These are phyloP conservation scores for Tuber calosporum DNA, from an alignment of 495 filamentous ascomycete species.

Conservation along the genomic window DNA sequence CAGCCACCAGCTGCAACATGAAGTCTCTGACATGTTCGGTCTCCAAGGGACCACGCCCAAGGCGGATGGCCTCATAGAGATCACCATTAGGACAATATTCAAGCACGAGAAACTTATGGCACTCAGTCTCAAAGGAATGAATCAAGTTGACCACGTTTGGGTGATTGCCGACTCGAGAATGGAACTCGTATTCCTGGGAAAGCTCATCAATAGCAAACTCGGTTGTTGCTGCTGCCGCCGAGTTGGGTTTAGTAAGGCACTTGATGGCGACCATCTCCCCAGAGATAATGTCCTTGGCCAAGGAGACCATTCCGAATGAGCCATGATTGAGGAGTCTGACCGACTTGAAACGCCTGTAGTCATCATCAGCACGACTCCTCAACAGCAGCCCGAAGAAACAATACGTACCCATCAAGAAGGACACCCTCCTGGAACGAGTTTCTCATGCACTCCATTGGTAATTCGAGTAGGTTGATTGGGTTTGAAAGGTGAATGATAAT, in stretches of 20 bases:
- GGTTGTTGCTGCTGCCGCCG: slow-evolving; percentile 50
- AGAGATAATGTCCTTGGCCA: slow-evolving; percentile 70
- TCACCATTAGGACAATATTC: slow-evolving; percentile 96
- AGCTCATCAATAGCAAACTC: slow-evolving; percentile 64
- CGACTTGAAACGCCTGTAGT: slow-evolving; percentile 65
- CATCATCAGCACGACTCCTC: slow-evolving; percentile 22
- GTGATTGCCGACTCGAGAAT: slow-evolving; percentile 68
- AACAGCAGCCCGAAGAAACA: slow-evolving; percentile 13
- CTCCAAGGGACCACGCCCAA: slow-evolving; percentile 76
- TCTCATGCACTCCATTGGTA: slow-evolving; percentile 70
- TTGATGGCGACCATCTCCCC: slow-evolving; percentile 84
- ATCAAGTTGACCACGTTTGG: slow-evolving; percentile 91
- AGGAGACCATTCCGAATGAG: slow-evolving; percentile 96
- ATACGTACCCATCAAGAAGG: slow-evolving; percentile 57
- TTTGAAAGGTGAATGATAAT: slow-evolving; percentile 34
- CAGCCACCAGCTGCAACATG: slow-evolving; percentile 88
- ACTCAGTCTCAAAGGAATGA: slow-evolving; percentile 82
- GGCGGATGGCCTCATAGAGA: slow-evolving; percentile 92
- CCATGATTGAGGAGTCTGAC: slow-evolving; percentile 94
- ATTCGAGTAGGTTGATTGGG: slow-evolving; percentile 11
- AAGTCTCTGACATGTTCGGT: slow-evolving; percentile 94
- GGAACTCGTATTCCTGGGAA: slow-evolving; percentile 80
- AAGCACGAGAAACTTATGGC: slow-evolving; percentile 83
- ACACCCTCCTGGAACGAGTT: slow-evolving; percentile 65
- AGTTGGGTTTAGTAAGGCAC: slow-evolving; percentile 70